Evolutionary conservation across 129 eudicot genomes (phyloP).

Genomic region (Pseudognaphalium luteoalbum): DNA sequence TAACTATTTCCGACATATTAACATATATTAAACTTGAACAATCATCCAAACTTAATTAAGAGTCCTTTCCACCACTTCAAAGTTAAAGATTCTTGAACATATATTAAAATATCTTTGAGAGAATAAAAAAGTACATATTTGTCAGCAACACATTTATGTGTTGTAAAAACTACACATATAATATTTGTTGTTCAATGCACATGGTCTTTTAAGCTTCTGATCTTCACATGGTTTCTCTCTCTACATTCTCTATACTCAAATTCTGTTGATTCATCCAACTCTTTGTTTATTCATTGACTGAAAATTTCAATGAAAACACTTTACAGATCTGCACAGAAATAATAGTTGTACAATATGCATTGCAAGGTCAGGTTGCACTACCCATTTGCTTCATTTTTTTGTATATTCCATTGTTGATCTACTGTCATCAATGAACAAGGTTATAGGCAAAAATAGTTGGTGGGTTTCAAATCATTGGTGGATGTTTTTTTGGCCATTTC

Average conservation of each 20-base stretch:
- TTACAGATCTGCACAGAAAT: slow-evolving; percentile 28
- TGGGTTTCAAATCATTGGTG: slow-evolving; percentile 10
- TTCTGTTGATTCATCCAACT: slow-evolving; percentile 19
- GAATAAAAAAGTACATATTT: slow-evolving; percentile 28
- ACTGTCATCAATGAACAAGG: slow-evolving; percentile 13
- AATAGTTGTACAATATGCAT: background rate
- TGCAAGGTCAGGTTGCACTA: slow-evolving; percentile 17
- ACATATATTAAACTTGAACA: slow-evolving; percentile 4
- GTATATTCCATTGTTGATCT: background rate
- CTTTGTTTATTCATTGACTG: slow-evolving; percentile 34
- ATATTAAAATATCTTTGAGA: slow-evolving; percentile 10
- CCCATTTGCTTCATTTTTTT: background rate
- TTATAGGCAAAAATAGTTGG: slow-evolving; percentile 21
- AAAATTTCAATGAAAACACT: slow-evolving; percentile 15
- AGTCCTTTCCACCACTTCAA: slow-evolving; percentile 13
- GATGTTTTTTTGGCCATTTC: slow-evolving; percentile 15
- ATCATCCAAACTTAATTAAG: background rate
- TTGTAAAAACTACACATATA: slow-evolving; percentile 27
- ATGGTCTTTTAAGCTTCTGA: slow-evolving; percentile 31
- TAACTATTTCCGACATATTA: background rate
- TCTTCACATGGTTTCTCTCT: slow-evolving; percentile 34
- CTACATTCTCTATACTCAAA: background rate
- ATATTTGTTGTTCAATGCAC: slow-evolving; percentile 32
- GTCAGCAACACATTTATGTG: slow-evolving; percentile 40
- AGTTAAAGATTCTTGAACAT: slow-evolving; percentile 22